Evolutionary conservation across 2,329 filamentous ascomycete species (phyloP), one percentile per base, ranked within the genome.

Genomic region (Arthrocladium fulminans): DNA sequence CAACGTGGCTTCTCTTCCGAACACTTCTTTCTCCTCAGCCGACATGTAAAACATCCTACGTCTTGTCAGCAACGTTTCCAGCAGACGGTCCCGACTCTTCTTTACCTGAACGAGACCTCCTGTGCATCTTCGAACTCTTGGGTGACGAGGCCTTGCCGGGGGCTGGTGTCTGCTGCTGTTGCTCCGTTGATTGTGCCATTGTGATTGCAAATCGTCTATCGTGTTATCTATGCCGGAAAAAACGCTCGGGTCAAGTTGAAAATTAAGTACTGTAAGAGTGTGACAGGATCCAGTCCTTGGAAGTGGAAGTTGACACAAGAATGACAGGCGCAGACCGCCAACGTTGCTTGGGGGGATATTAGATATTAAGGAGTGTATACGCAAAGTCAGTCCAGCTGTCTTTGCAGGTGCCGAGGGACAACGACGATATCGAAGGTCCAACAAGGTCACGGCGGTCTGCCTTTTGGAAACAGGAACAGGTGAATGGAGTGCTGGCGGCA

Each of bases 81-180:
- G 41, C 22, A 35, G 19, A 10, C 12, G 43, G 27, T 15, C 3
- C 15, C 47, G 53, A 59, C 55, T 50, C 32, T 37, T 47, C 79
- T 84, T 63, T 77, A 95, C 89, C 89, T 80, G 88, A 94, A 71
- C 90, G 82, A 68, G 90, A 96, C 63, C 90, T 81, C 67, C 88
- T 83, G 69, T 96, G 90, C 82, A 92, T 88, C 74, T 94, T 90
- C 48, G 71, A 73, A 56, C 71, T 69, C 57, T 68, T 76, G 55
- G 69, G 54, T 15, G 58, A 56, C 1, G 61, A 59, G 20, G 63
- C 58, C 45, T 63, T 64, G 59, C 54, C 62, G 6, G 17, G 15
- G 57, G 63, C 43, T n/a, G 51, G 48, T 12, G 50, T 51, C 34
- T 43, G 37, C 45, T 51, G 55, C 45, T 55, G 54, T n/a, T n/a